These are phyloP conservation scores for Beta corolliflora DNA, from an alignment of 179 eudicot species.

Conservation along the genomic window DNA sequence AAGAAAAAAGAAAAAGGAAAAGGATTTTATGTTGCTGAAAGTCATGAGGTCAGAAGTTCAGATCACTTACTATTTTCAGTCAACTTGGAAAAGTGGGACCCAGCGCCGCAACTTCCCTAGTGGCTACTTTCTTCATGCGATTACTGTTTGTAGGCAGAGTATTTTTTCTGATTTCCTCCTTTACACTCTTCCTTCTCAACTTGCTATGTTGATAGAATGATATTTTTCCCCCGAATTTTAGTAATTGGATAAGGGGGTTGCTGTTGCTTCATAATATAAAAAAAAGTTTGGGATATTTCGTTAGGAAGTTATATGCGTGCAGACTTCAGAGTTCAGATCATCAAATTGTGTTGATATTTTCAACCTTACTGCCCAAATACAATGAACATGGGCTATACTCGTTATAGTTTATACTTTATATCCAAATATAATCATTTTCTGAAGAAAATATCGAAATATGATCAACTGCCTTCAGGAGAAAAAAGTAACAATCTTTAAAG, in stretches of 20 bases:
- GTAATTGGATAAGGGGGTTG: neutral
- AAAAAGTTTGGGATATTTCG: neutral
- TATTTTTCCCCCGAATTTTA: neutral
- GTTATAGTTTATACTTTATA: neutral
- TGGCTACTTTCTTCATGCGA: neutral
- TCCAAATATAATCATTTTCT: neutral
- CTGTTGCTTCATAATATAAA: neutral
- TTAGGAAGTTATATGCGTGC: neutral
- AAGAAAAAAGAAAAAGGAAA: neutral
- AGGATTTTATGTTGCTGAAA: slow-evolving; percentile 22
- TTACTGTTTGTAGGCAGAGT: neutral
- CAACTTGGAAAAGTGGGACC: slow-evolving; percentile 19
- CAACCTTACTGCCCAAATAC: neutral
- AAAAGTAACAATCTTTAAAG: neutral
- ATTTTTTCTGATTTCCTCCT: neutral
- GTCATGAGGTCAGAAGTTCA: slow-evolving; percentile 2
- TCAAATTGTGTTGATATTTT: neutral
- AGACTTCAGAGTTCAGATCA: neutral
- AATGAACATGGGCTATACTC: neutral
- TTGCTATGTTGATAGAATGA: neutral
- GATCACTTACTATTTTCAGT: neutral
- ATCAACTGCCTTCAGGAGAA: neutral
- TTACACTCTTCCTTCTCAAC: neutral
- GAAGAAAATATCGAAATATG: neutral
- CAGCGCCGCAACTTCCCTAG: slow-evolving; percentile 23